Conservation (phyloP, 148 eudicot species). For the Chenopodium formosanum region DNA sequence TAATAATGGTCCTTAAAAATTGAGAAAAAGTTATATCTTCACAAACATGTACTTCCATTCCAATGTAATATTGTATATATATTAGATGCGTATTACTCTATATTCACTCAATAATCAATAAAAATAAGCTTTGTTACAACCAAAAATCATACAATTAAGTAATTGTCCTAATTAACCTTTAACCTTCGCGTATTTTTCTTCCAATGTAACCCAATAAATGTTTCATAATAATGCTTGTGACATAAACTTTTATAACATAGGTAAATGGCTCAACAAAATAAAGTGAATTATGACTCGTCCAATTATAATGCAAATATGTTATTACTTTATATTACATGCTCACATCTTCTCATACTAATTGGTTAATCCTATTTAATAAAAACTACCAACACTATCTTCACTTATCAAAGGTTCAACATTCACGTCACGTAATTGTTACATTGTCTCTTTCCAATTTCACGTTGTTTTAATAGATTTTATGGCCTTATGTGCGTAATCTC, state of each 20-base stretch:
- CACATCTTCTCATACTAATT: constrained; percentile 1
- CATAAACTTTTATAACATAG: neutral
- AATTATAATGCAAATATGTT: neutral
- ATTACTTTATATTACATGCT: neutral
- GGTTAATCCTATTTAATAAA: neutral
- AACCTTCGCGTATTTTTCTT: no score
- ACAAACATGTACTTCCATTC: no score
- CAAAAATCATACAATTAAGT: no score
- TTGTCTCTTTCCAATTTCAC: neutral
- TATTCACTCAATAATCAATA: no score
- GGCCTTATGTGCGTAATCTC: neutral
- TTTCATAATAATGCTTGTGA: no score
- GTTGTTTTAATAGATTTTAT: neutral
- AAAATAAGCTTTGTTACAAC: no score
- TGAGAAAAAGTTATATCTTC: no score
- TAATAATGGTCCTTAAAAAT: no score
- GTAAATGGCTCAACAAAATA: neutral
- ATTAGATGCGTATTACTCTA: no score
- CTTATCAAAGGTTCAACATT: neutral
- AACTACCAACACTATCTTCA: neutral
- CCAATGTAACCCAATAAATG: no score
- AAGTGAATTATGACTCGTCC: neutral
- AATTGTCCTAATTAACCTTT: no score
- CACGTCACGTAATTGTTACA: constrained; percentile 7
- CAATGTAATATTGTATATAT: no score